A percentile compares a stretch with the other conserved stretches of the same genome.
phyloP scores from a whole-genome alignment of 768 basidiomycete species.

The Amanita muscaria region DNA sequence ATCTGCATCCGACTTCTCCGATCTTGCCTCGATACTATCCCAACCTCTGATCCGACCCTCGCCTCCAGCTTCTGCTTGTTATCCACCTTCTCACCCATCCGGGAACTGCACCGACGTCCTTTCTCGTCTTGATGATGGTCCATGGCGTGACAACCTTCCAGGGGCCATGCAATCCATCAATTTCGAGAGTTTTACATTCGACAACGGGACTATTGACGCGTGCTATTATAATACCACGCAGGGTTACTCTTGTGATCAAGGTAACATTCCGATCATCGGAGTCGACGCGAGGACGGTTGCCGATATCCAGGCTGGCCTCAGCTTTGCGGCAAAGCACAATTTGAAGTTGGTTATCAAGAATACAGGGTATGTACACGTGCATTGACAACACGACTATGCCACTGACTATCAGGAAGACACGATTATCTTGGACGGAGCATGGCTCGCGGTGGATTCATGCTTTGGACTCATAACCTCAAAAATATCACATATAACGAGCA shows the following conservation, averaged over 20 bases:
- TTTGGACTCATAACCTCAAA: constrained; percentile 33
- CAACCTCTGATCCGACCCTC: constrained; percentile 35
- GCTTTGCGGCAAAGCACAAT: constrained; percentile 18
- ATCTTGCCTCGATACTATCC: constrained; percentile 28
- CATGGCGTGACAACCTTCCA: constrained; percentile 32
- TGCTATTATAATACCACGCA: constrained; percentile 42
- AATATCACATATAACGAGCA: constrained; percentile 22
- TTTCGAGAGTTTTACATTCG: constrained; percentile 14
- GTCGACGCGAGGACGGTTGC: constrained; percentile 29
- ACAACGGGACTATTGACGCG: constrained; percentile 33
- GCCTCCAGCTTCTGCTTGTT: constrained; percentile 33
- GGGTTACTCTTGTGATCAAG: constrained; percentile 33
- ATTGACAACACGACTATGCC: too few species aligned
- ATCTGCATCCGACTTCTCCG: constrained; percentile 21
- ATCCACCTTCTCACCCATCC: constrained; percentile 25
- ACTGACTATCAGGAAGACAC: constrained; percentile 19
- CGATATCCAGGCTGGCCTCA: constrained; percentile 27
- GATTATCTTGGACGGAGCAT: constrained; percentile 38
- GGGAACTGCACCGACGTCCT: constrained; percentile 29
- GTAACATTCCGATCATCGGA: constrained; percentile 31
- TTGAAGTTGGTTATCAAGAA: constrained; percentile 31
- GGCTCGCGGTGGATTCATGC: constrained; percentile 28
- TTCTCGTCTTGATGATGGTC: constrained; percentile 21
- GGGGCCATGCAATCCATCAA: constrained; percentile 30
- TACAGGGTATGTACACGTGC: constrained; percentile 18